Conservation (phyloP, 352 stramenopile genomes). For the Pythium phragmiticola region DNA sequence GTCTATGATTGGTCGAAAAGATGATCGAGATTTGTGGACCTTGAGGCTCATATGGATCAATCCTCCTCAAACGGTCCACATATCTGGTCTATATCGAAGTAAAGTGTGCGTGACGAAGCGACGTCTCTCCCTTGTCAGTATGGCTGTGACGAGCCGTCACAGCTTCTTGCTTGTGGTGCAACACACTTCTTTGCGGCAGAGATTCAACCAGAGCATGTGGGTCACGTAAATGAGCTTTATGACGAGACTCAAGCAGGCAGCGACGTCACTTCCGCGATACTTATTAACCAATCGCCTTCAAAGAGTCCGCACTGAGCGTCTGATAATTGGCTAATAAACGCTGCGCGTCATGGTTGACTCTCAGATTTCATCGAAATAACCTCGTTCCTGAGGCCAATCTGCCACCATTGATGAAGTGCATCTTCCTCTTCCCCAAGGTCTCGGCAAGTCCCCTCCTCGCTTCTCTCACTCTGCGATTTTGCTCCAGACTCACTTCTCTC, state of each 20-base stretch:
- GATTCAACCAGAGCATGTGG: background rate
- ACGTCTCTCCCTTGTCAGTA: background rate
- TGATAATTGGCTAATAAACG: constrained; percentile 23
- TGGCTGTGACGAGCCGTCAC: background rate
- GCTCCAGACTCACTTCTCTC: constrained; percentile 11
- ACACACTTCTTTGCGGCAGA: background rate
- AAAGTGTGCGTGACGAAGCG: background rate
- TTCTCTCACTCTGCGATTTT: constrained; percentile 46
- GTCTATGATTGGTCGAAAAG: background rate
- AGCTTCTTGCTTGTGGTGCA: background rate
- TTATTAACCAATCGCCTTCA: constrained; percentile 16
- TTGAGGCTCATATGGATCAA: background rate
- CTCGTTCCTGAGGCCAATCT: constrained; percentile 20
- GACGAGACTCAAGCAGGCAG: background rate
- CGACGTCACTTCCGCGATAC: constrained; percentile 9
- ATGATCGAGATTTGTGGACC: background rate
- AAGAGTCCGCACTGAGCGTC: background rate
- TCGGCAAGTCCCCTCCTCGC: background rate
- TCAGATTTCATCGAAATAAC: constrained; percentile 20
- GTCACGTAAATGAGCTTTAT: background rate
- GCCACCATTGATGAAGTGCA: constrained; percentile 2
- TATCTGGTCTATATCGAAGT: background rate
- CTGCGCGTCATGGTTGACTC: constrained; percentile 24
- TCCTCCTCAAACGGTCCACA: background rate
- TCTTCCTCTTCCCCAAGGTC: constrained; percentile 3